Base-by-base conservation (phyloP, 2,329 filamentous ascomycete genomes). In the Ascochyta pisi region DNA sequence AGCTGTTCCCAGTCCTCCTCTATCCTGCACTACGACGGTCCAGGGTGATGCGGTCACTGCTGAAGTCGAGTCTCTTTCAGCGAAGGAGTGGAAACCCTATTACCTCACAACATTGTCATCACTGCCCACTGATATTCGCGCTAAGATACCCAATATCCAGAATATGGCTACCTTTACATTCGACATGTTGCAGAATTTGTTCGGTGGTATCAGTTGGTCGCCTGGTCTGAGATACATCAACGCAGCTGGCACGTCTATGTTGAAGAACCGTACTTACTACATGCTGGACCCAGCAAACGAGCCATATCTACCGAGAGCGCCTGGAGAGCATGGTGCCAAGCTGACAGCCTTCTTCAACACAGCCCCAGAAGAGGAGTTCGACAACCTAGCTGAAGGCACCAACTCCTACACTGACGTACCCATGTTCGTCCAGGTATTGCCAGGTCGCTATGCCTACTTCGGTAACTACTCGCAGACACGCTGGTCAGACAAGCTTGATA, bases 381-480 rank as follows among this genome's bases (percentile, higher is more conserved):
- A 57, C 15, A 61, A 71, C 12, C 45, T 67, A 8, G 57, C 54
- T 1, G 67, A 62, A 7, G 52, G 60, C 2, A 62, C 68, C 6
- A 57, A 51, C 27, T 69, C 73, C 4, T 77, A 76, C 55, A 54
- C 66, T n/a, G 60, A 77, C 24, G 73, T 76, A 0, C 79, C 79
- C 0, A 66, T 82, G 43, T 82, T 82, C 64, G 63, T 80, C 22
- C 51, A 65, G 54, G 44, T 51, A 4, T 19, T 47, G n/a, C 38
- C 57, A 48, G 27, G 50, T 5, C 65, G 64, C 8, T 82, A 79
- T 58, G 57, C 68, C 1, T 82, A 82, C 68, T 77, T 72, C 41
- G 80, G 80, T n/a, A 68, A 75, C 51, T 82, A 82, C 69, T 73
- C 70, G 12, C 78, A 81, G 61, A 67, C 64, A 1, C 77, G 79